Conservation (phyloP, 441 rosid genomes). For the Syzygium syzygioides region DNA sequence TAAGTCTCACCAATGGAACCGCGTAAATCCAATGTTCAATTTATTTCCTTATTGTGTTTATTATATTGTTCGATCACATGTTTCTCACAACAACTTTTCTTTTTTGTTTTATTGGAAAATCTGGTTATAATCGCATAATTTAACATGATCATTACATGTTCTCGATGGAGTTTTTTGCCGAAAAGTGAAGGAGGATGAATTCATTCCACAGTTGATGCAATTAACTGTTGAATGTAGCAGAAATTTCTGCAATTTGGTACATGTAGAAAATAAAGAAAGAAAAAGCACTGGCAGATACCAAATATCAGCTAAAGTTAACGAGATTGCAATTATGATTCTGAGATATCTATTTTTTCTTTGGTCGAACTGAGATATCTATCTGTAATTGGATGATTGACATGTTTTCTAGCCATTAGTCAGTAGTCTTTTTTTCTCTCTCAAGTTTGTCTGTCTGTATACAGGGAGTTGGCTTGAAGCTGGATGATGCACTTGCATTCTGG, state of each 20-base stretch:
- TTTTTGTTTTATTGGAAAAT: neutral
- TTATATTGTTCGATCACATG: neutral
- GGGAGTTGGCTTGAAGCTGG: conserved; percentile 92
- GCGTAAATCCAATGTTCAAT: neutral
- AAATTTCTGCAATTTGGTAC: neutral
- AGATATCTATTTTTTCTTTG: neutral
- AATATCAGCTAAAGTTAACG: neutral
- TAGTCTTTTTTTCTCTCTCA: neutral
- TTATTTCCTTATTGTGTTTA: neutral
- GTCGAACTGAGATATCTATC: neutral
- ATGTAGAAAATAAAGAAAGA: neutral
- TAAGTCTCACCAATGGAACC: neutral
- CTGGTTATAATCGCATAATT: neutral
- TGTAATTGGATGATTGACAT: neutral
- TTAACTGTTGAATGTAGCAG: neutral
- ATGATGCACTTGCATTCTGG: conserved; percentile 95
- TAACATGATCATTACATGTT: neutral
- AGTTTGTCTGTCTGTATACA: conserved; percentile 8
- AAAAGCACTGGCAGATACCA: neutral
- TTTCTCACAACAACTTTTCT: neutral
- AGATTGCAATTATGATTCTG: neutral
- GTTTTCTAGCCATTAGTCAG: neutral
- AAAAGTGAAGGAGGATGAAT: neutral
- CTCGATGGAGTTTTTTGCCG: neutral
- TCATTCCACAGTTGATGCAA: neutral